Base-by-base conservation (phyloP, 345 rosid genomes). In the Gossypium anomalum region DNA sequence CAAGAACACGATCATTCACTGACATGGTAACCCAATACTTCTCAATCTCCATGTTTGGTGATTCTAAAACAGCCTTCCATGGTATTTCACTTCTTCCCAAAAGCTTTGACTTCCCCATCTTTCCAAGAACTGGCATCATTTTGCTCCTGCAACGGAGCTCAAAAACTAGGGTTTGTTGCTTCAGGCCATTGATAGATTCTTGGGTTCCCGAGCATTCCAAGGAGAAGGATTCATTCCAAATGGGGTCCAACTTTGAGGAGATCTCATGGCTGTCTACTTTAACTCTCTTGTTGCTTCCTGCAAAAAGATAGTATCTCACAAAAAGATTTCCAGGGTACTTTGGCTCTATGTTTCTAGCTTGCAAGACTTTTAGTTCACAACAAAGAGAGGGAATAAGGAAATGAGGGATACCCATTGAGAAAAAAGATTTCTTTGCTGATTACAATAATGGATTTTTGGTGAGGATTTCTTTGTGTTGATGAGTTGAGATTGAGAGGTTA, bases 321-420 rank as follows among this genome's bases (percentile, higher is more conserved):
- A 94, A 90, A 63, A 92, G 66, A 61, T 41, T 71, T 38, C 80
- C 86, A 9, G 77, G 63, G 49, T 86, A 75, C 59, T 78, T 86
- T 76, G 76, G 4, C 47, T 85, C 85, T 57, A 83, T 77, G 86
- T 90, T 92, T 78, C 85, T 92, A 63, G 97, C 97, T 82, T 87
- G 85, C 51, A 80, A 19, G 81, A 94, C 83, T 70, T 71, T 85
- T 64, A 94, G 75, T 78, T 94, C 80, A 64, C 84, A 90, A 73
- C 80, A 80, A 74, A 89, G 82, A 57, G 88, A 85, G 45, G 83
- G 64, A 59, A 5, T 34, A 34, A 72, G 61, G 43, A 44, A 45
- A 48, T 58, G 48, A 74, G 68, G 47, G 66, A 75, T 66, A 78
- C 84, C 89, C 89, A 86, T 86, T 27, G 47, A 43, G 67, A 62